phyloP scores from a whole-genome alignment of 176 grass and related monocot genomes.

The Puya raimondii region DNA sequence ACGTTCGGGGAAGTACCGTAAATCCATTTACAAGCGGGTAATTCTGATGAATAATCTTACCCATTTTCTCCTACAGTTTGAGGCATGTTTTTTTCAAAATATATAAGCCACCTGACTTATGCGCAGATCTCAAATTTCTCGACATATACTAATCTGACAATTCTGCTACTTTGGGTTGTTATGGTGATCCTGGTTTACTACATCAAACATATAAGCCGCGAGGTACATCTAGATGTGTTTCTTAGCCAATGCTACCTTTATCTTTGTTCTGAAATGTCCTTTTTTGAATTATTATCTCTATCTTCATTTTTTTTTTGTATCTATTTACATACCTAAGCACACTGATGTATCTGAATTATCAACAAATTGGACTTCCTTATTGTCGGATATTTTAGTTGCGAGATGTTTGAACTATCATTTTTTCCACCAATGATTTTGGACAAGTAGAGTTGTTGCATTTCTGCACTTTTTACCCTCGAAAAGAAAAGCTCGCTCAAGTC shows the following conservation, averaged over 20 bases:
- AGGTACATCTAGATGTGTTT: conserved; percentile 35
- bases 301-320: neutral
- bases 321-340: too few species aligned
- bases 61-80: neutral
- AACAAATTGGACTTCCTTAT: too few species aligned
- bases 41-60: neutral
- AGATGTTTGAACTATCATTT: too few species aligned
- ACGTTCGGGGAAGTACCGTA: conserved; percentile 81
- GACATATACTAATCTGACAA: conserved; percentile 75
- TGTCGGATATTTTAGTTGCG: too few species aligned
- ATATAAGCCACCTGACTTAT: neutral
- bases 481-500: too few species aligned
- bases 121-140: conserved; percentile 98
- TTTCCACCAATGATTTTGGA: neutral
- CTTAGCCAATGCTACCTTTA: neutral
- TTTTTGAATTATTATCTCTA: neutral
- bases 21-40: conserved; percentile 94
- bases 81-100: neutral
- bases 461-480: neutral
- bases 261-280: neutral
- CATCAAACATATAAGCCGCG: conserved; percentile 78
- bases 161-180: conserved; percentile 76
- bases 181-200: conserved; percentile 93
- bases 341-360: too few species aligned
- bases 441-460: neutral